Percentiles rank a stretch among this genome's conserved stretches.
phyloP scores from a whole-genome alignment of 129 eudicot species.

The Artemisia argyi region DNA sequence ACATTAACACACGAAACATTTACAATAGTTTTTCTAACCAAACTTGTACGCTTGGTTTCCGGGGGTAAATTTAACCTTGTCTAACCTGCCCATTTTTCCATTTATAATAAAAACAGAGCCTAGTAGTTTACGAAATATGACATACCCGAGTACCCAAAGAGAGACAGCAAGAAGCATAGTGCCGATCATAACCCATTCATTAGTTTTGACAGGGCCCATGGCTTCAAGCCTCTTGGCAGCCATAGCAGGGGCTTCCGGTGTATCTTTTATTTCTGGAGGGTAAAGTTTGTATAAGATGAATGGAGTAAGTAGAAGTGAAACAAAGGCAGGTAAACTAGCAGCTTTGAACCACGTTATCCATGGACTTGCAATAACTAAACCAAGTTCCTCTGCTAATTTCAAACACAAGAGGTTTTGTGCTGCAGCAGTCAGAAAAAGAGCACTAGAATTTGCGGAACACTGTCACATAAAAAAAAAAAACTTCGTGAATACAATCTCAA shows the following conservation, averaged over 20 bases:
- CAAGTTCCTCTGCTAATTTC: conserved; percentile 90
- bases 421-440: conserved; percentile 97
- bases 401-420: conserved; percentile 96
- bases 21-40: background rate
- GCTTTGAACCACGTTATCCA: conserved; percentile 94
- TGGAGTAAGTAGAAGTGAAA: conserved; percentile 77
- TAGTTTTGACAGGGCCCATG: conserved; percentile 89
- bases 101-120: conserved; percentile 1
- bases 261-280: conserved; percentile 91
- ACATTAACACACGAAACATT: background rate
- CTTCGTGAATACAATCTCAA: conserved; percentile 13
- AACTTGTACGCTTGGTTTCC: background rate
- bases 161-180: conserved; percentile 96
- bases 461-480: conserved; percentile 42
- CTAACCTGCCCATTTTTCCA: background rate
- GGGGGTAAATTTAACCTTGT: background rate
- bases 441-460: conserved; percentile 95
- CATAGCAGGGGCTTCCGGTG: conserved; percentile 96
- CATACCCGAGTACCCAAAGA: conserved; percentile 91
- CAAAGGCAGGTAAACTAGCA: conserved; percentile 82
- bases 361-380: conserved; percentile 70
- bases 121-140: conserved; percentile 7
- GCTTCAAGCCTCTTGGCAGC: conserved; percentile 71
- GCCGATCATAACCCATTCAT: conserved; percentile 90
- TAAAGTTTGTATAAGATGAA: conserved; percentile 71